Conservation (phyloP, 352 stramenopile genomes). For the Phytophthora sojae region DNA sequence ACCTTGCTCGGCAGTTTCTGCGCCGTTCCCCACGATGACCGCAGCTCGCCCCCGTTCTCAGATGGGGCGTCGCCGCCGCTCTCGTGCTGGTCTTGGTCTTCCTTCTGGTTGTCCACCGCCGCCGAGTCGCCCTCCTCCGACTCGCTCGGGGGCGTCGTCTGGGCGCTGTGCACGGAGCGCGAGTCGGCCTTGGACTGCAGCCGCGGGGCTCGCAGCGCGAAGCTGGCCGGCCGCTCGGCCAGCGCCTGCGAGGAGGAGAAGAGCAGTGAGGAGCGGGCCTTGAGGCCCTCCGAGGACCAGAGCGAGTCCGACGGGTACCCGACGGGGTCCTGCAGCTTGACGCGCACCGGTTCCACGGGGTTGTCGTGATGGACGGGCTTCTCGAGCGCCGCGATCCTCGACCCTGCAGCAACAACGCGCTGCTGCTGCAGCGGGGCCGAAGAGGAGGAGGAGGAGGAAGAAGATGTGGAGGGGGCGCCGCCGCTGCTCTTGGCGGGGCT, state of each 20-base stretch:
- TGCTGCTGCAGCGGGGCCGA: slow-evolving; percentile 3
- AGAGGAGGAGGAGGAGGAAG: slow-evolving; percentile 5
- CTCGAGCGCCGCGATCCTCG: slow-evolving; percentile 25
- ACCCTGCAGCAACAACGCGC: slow-evolving; percentile 7
- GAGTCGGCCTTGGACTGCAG: slow-evolving; percentile 29
- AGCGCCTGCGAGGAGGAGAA: slow-evolving; percentile 47
- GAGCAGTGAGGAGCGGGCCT: slow-evolving; percentile 52
- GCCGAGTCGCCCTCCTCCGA: slow-evolving; percentile 32
- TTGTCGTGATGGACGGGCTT: slow-evolving; percentile 55
- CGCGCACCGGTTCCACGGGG: slow-evolving; percentile 55
- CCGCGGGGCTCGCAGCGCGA: slow-evolving; percentile 37
- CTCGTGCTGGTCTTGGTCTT: slow-evolving; percentile 29
- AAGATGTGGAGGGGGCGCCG: not conserved
- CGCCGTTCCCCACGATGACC: slow-evolving; percentile 24
- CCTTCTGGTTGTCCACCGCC: slow-evolving; percentile 51
- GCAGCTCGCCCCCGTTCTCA: slow-evolving; percentile 22
- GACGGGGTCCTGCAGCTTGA: slow-evolving; percentile 65
- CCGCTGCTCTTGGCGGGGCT: slow-evolving; percentile 48
- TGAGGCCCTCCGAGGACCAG: slow-evolving; percentile 72
- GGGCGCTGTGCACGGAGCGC: slow-evolving; percentile 34
- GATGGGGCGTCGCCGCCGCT: slow-evolving; percentile 12
- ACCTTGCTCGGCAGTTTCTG: slow-evolving; percentile 36
- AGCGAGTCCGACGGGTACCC: slow-evolving; percentile 50
- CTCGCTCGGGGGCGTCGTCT: slow-evolving; percentile 34
- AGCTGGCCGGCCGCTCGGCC: slow-evolving; percentile 31